These are phyloP conservation scores for Lagenidium sp. DNA, from an alignment of 352 stramenopile species.

Conservation along the genomic window DNA sequence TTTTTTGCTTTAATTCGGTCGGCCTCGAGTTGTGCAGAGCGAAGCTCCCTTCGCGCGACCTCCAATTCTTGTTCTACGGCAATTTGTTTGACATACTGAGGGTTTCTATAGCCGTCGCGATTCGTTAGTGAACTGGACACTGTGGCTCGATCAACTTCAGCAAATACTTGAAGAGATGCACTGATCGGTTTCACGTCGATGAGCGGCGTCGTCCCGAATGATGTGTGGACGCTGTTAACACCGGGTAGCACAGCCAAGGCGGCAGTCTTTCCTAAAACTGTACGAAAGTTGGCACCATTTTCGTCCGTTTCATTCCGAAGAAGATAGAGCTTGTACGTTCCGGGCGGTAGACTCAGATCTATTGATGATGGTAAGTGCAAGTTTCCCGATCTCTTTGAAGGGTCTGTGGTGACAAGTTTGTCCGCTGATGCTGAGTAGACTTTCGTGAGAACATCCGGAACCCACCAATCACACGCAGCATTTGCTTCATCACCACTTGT, in stretches of 20 bases:
- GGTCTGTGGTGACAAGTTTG: constrained; percentile 12
- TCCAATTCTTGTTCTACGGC: constrained; percentile 28
- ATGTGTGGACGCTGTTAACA: constrained; percentile 41
- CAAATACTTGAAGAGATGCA: constrained; percentile 25
- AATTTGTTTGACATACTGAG: constrained; percentile 12
- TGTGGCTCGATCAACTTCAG: constrained; percentile 11
- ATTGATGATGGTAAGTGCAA: constrained; percentile 27
- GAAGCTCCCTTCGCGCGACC: constrained; percentile 16
- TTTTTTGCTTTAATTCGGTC: constrained; percentile 8
- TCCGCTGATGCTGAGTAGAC: constrained; percentile 17
- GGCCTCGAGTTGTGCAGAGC: neutral
- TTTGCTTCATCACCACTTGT: constrained; percentile 1
- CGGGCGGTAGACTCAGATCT: constrained; percentile 31
- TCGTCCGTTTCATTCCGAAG: constrained; percentile 25
- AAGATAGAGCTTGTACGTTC: constrained; percentile 32
- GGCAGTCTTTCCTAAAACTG: constrained; percentile 16
- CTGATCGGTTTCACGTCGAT: constrained; percentile 39
- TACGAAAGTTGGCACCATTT: constrained; percentile 17
- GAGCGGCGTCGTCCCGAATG: constrained; percentile 45
- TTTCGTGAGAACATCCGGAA: constrained; percentile 19
- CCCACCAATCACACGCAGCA: constrained; percentile 24
- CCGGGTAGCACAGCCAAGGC: constrained; percentile 29
- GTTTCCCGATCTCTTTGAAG: constrained; percentile 7
- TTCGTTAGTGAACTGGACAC: constrained; percentile 11
- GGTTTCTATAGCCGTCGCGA: constrained; percentile 15